These are phyloP conservation scores for Talaromyces sp. DNA, from an alignment of 2,329 filamentous ascomycete genomes.

Conservation along the genomic window DNA sequence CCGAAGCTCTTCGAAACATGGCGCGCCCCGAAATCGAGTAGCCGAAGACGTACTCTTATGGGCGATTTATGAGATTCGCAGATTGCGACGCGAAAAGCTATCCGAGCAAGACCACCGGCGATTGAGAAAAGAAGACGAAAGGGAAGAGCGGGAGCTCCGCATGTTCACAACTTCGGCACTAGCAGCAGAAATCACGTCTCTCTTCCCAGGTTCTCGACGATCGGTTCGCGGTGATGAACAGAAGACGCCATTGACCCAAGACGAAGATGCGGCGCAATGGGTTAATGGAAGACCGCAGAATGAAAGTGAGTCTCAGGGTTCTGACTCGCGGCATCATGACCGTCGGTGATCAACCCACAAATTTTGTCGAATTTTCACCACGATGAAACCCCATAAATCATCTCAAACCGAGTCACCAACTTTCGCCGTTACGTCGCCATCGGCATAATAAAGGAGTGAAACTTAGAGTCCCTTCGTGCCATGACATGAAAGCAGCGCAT, in stretches of 20 bases:
- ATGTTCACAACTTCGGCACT: slow-evolving; percentile 45
- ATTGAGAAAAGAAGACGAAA: slow-evolving; percentile 47
- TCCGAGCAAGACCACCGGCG: slow-evolving; percentile 65
- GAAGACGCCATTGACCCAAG: slow-evolving; percentile 39
- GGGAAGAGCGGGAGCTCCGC: slow-evolving; percentile 47
- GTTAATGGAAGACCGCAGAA: slow-evolving; percentile 28
- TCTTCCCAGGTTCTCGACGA: slow-evolving; percentile 35
- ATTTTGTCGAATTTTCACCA: background rate
- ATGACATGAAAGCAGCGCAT: background rate
- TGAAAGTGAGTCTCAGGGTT: slow-evolving; percentile 16
- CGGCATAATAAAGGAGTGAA: background rate
- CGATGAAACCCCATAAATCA: background rate
- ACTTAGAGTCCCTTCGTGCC: background rate
- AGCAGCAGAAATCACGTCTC: slow-evolving; percentile 37
- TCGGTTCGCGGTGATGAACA: slow-evolving; percentile 39
- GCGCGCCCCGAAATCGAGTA: slow-evolving; percentile 70
- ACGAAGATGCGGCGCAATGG: slow-evolving; percentile 35
- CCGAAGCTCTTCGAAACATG: slow-evolving; percentile 51
- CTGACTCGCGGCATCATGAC: slow-evolving; percentile 4
- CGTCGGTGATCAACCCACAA: background rate
- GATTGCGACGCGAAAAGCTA: slow-evolving; percentile 76
- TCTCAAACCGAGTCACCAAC: background rate
- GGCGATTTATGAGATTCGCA: slow-evolving; percentile 87
- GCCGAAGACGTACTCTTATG: slow-evolving; percentile 87
- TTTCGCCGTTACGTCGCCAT: background rate